Evolutionary conservation across 306 rosid genomes (phyloP), one percentile per base, ranked within the genome.

Genomic region (Aeschynomene evenia): DNA sequence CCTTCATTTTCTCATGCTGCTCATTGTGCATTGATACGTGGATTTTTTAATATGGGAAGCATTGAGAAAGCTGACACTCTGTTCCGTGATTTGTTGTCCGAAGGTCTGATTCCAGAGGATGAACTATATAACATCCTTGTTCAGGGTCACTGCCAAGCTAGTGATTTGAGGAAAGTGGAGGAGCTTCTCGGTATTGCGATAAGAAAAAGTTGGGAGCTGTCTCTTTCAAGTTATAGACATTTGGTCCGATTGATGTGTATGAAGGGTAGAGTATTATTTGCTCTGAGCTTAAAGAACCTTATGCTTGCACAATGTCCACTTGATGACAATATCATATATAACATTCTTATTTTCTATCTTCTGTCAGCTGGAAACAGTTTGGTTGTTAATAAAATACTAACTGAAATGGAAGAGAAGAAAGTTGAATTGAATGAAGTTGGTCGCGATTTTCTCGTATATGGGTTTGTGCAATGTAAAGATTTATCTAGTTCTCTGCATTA

Each of bases 291-390:
- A 68, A 94, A 81, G 79, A 82, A 82, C 20, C 69, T 85, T 28
- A 77, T 88, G 85, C 84, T 84, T 78, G 88, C 84, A 76, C 84
- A 77, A 63, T 63, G 72, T 65, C 48, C 81, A 78, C 24, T 28
- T 74, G 72, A 63, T 26, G 83, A 63, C 54, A 76, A 74, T 68
- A 70, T 83, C 72, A 43, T 84, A 58, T 84, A 88, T 79, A 90
- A 88, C 82, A 85, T 94, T 74, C 88, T 87, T 62, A 75, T 88
- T 45, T 90, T 90, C 81, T 64, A 76, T 85, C 88, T 94, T 61
- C 75, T 88, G 50, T 67, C 66, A 53, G 62, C 78, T 6, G 87
- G 91, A 66, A 85, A 85, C 51, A 18, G 75, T 75, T 76, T 29
- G 13, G 72, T 60, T 60, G 91, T 85, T 45, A 16, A 52, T 46